Evolutionary conservation across 768 basidiomycete genomes (phyloP), one percentile per base, ranked within the genome.

Genomic region (Lentinula guzmanii): DNA sequence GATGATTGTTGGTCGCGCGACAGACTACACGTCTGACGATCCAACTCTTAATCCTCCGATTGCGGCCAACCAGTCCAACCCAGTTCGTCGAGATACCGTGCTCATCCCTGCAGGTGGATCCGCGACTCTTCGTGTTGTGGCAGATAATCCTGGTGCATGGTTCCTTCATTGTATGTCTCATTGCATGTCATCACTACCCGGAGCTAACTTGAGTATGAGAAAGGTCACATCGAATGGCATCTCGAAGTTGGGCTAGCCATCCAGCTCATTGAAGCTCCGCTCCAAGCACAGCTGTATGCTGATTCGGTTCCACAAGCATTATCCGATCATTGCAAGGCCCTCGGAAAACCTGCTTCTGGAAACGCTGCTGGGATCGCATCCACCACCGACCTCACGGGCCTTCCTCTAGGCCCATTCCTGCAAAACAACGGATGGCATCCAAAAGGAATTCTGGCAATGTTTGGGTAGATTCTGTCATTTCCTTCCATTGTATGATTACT

Each of bases 101-200:
- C 82, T 86, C 61, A 84, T 97, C 55, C 89, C 90, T 3, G 79
- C 85, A 3, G 79, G 79, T 62, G 73, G 82, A 18, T 86, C 86
- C 3, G 89, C 82, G 10, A 90, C 90, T 0, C 74, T 99, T 50
- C 85, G 93, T 21, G 73, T 95, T 67, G 76, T 87, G 52, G 92
- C 93, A 1, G 91, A 98, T 71, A 98, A 98, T 74, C 96, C 96
- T 1, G 96, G 96, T 10, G 86, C 82, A 7, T 95, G 93, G 90
- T 72, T 93, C 64, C 82, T 93, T 70, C 91, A 92, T 71, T 93
- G 86, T 88, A 68, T 59, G 87, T 77, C 35, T 21, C 42, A 10
- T 35, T 59, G 66, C 2, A n/a, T 21, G 43, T 37, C 58, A 52
- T 33, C 52, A 16, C 31, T 51, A 46, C n/a, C 6, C 48, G 52